Base-by-base conservation (phyloP, 1,284 basidiomycete species). In the Boletus subluridellus region DNA sequence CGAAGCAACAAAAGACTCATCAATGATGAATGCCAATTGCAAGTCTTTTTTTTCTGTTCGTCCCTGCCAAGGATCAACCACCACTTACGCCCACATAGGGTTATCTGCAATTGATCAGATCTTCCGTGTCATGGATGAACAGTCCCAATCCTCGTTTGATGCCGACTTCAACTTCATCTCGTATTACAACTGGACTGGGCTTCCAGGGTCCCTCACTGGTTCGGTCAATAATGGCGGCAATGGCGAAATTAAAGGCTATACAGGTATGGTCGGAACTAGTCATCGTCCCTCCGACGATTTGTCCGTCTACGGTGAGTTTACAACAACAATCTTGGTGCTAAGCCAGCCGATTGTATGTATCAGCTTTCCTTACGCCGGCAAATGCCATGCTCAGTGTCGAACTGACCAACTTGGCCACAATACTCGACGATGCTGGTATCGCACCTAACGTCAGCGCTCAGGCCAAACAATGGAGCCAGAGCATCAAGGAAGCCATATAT, bases 321-420 rank as follows among this genome's bases (percentile, higher is more conserved):
- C 8, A 39, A 39, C 15, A 24, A 35, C 15, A 12, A 45, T 53
- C 35, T 28, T 17, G 15, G 28, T 52, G 46, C 17, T 1, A 34
- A 46, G 24, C 41, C 48, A 41, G 14, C 59, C 35, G n/a, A 57
- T 54, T 45, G 52, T 46, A 14, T 48, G 38, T 42, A 21, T 26
- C 30, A 89, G 86, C 89, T 4, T 90, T 88, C 71, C 76, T 89
- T 58, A 87, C 83, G 0, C 84, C 89, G 7, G 89, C 88, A 10
- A 91, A 91, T 72, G 89, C 89, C 7, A 91, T 89, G 89, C 76
- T 91, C 52, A 86, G 85, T 60, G 87, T 90, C 17, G 88, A 91
- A 66, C 73, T 90, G 44, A 73, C 67, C 5, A 75, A 89, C 64
- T 69, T 90, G 30, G 86, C 84, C 0, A 74, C 78, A 34, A 77